Evolutionary conservation across 192 early-diverging fungal genomes (phyloP).

Genomic region (Neocallimastix lanati): DNA sequence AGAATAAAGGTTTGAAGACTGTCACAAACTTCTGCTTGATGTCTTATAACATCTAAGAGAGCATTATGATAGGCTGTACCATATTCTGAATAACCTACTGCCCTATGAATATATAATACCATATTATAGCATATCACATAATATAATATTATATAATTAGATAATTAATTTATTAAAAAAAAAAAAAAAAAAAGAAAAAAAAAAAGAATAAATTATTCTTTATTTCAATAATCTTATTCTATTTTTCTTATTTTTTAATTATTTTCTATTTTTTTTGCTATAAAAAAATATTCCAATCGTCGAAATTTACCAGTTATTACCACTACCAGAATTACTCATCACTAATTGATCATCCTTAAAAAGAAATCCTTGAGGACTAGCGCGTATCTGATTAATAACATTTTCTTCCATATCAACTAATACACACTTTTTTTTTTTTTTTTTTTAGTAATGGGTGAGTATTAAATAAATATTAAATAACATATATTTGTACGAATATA

Average conservation of each 20-base stretch:
- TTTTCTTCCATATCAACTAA: slow-evolving; percentile 40
- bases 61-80: slow-evolving; percentile 14
- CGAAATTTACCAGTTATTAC: slow-evolving; percentile 45
- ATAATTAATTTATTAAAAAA: no score
- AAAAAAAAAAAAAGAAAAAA: no score
- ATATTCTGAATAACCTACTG: slow-evolving; percentile 28
- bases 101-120: slow-evolving; percentile 4
- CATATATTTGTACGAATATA: no score
- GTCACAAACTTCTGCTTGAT: slow-evolving; percentile 31
- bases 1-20: slow-evolving; percentile 29
- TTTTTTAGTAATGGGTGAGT: no score
- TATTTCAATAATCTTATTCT: no score
- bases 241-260: no score
- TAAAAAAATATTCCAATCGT: no score
- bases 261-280: no score
- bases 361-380: slow-evolving; percentile 12
- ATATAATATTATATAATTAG: no score
- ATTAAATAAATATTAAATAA: no score
- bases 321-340: slow-evolving; percentile 20
- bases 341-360: slow-evolving; percentile 25
- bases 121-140: neutral
- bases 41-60: slow-evolving; percentile 19
- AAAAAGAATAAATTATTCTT: no score
- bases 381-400: slow-evolving; percentile 20
- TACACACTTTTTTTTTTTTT: slow-evolving; percentile 13